These are phyloP conservation scores for Aspergillus versicolor DNA, from an alignment of 2,329 filamentous ascomycete genomes.

Conservation along the genomic window DNA sequence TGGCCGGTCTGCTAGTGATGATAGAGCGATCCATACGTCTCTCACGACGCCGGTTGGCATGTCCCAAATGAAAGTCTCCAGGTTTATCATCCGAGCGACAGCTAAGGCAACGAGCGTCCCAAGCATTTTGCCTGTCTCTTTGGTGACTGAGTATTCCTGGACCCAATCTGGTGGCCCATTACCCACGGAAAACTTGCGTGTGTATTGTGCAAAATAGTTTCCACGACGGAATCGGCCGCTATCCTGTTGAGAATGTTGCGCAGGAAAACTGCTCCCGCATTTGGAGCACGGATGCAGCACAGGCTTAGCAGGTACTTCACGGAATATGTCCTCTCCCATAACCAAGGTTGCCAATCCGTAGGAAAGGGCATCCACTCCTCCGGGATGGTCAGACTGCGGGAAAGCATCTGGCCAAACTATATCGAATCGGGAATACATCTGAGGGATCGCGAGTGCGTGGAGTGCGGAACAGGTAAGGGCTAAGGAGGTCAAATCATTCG, in stretches of 20 bases:
- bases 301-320: conserved; percentile 44
- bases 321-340: conserved; percentile 66
- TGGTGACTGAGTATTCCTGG: conserved; percentile 76
- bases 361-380: conserved; percentile 77
- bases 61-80: conserved; percentile 83
- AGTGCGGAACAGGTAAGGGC: conserved; percentile 76
- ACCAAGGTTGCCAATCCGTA: conserved; percentile 79
- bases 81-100: conserved; percentile 75
- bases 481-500: conserved; percentile 76
- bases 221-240: conserved; percentile 50
- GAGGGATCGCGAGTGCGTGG: conserved; percentile 71
- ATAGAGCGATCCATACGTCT: conserved; percentile 77
- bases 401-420: conserved; percentile 82
- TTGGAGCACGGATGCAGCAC: conserved; percentile 23
- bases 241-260: neutral
- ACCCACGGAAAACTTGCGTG: conserved; percentile 79
- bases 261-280: conserved; percentile 28
- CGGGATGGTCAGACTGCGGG: conserved; percentile 62
- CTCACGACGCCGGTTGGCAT: conserved; percentile 83
- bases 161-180: conserved; percentile 79
- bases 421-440: conserved; percentile 82
- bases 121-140: conserved; percentile 86
- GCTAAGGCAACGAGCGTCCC: conserved; percentile 77
- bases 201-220: conserved; percentile 76
- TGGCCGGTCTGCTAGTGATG: conserved; percentile 65